A percentile compares a stretch with the other conserved stretches of the same genome.
Evolutionary conservation across 108 stramenopile species (phyloP).

Genomic region (Cyclotella atomus): DNA sequence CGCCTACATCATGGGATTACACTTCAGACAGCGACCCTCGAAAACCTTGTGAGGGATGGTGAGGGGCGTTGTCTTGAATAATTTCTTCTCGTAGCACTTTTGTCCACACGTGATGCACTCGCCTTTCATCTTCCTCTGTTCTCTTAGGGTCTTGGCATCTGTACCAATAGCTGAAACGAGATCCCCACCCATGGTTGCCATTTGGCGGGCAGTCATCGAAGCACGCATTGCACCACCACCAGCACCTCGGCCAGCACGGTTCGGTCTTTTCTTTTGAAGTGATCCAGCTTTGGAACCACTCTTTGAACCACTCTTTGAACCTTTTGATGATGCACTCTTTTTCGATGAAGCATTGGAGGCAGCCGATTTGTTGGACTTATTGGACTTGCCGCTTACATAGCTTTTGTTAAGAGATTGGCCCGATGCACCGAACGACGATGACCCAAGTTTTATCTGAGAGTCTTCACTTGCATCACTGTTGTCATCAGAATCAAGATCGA

Average conservation of each 20-base stretch:
- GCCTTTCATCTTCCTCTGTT: constrained; percentile 41
- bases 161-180: constrained; percentile 13
- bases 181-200: constrained; percentile 34
- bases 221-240: background rate
- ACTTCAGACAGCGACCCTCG: constrained; percentile 39
- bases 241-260: background rate
- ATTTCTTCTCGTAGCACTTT: constrained; percentile 26
- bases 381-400: background rate
- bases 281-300: background rate
- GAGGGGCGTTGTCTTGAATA: constrained; percentile 40
- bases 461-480: background rate
- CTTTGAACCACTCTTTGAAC: background rate
- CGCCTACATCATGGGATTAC: constrained; percentile 37
- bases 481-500: background rate
- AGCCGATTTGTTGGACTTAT: background rate
- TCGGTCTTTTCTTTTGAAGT: background rate
- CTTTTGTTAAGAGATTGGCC: background rate
- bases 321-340: constrained; percentile 3
- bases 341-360: constrained; percentile 3
- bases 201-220: constrained; percentile 12
- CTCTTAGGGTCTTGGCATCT: constrained; percentile 12
- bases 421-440: background rate
- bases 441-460: background rate
- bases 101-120: constrained; percentile 42
- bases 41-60: constrained; percentile 26